A percentile compares a stretch with the other conserved stretches of the same genome.
These are phyloP conservation scores for Syzygium oleosum DNA, from an alignment of 345 rosid genomes.

Conservation along the genomic window DNA sequence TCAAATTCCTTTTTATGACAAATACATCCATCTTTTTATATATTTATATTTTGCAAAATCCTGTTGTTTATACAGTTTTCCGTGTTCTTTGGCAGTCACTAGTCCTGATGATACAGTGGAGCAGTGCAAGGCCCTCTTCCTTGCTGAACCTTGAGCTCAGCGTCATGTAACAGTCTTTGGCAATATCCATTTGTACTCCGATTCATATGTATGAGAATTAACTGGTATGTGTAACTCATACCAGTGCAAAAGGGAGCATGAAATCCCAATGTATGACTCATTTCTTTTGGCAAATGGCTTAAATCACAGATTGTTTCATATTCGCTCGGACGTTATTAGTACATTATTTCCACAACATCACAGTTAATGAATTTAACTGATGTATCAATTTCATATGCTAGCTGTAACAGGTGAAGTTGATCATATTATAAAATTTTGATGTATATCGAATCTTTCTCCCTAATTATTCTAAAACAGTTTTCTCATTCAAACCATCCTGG, in stretches of 20 bases:
- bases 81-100: constrained; percentile 47
- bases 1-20: not conserved
- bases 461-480: not conserved
- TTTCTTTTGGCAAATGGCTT: not conserved
- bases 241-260: not conserved
- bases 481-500: not conserved
- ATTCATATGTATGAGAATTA: not conserved
- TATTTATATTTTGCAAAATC: not conserved
- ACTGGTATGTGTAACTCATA: not conserved
- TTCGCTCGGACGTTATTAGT: not conserved
- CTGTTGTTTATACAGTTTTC: not conserved
- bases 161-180: not conserved
- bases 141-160: constrained; percentile 8
- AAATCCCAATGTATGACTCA: not conserved
- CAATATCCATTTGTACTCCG: not conserved
- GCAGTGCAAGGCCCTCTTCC: constrained; percentile 37
- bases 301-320: not conserved
- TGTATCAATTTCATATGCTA: not conserved
- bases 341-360: not conserved
- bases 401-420: not conserved
- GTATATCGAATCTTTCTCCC: not conserved
- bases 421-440: not conserved
- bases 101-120: constrained; percentile 68
- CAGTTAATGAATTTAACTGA: not conserved
- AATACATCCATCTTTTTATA: not conserved